Conservation (phyloP, 345 rosid species). For the Luvunga scandens region DNA sequence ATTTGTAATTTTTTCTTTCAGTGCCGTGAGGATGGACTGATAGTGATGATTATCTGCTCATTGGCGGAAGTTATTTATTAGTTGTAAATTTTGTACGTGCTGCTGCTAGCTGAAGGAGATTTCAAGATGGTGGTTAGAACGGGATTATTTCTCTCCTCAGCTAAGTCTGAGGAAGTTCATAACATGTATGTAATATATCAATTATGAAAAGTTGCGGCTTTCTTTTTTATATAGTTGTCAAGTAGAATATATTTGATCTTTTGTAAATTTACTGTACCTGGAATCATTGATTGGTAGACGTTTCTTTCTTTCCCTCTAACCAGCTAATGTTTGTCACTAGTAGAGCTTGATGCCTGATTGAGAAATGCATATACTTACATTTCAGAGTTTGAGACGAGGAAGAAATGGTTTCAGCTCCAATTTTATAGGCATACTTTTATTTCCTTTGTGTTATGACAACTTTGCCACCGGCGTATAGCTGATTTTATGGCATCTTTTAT, state of each 20-base stretch:
- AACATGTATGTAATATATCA: slow-evolving; percentile 19
- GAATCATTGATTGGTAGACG: neutral
- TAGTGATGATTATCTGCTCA: neutral
- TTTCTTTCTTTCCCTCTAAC: neutral
- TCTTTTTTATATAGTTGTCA: neutral
- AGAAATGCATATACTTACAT: neutral
- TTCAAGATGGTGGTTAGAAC: slow-evolving; percentile 5
- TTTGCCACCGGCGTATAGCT: neutral
- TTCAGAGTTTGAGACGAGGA: neutral
- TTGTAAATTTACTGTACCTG: slow-evolving; percentile 10
- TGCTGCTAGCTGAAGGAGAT: slow-evolving; percentile 9
- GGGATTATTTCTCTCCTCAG: slow-evolving; percentile 2
- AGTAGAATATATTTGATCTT: neutral
- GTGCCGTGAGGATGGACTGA: neutral
- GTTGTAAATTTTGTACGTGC: slow-evolving; percentile 11
- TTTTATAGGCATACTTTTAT: neutral
- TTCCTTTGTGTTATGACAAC: neutral
- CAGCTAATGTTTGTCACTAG: neutral
- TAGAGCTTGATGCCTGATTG: neutral
- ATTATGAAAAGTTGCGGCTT: neutral
- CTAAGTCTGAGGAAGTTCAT: slow-evolving; percentile 17
- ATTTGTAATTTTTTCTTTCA: neutral
- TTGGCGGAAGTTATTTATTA: slow-evolving; percentile 5
- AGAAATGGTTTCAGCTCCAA: neutral
- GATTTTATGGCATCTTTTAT: neutral